phyloP scores from a whole-genome alignment of 225 moss, liverwort and hornwort species.

The Bryoerythrophyllum caledonicum region DNA sequence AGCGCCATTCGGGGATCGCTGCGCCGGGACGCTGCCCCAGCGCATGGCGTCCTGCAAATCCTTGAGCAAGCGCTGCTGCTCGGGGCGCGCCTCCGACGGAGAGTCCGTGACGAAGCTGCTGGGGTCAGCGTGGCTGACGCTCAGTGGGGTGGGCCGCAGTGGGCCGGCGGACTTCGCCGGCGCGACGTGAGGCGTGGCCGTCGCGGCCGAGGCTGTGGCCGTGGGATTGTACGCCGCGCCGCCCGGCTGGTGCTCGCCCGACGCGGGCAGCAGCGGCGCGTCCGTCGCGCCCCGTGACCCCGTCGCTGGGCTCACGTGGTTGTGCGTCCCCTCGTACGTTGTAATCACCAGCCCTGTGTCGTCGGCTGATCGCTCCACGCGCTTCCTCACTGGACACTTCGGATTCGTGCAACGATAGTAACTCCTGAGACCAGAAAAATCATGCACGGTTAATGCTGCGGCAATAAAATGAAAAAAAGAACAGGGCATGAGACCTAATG shows the following conservation, averaged over 20 bases:
- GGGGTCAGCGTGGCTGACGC: slow-evolving; percentile 23
- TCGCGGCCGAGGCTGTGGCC: neutral
- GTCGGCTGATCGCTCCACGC: slow-evolving; percentile 60
- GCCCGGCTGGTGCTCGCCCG: slow-evolving; percentile 49
- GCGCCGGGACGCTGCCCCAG: slow-evolving; percentile 44
- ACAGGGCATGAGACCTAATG: slow-evolving; percentile 12
- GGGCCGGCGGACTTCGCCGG: slow-evolving; percentile 17
- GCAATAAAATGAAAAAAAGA: too few relatives aligned
- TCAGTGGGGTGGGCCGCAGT: slow-evolving; percentile 30
- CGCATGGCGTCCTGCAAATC: slow-evolving; percentile 53
- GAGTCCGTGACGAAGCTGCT: neutral
- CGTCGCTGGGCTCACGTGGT: slow-evolving; percentile 51
- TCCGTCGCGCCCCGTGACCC: slow-evolving; percentile 51
- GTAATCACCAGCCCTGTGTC: slow-evolving; percentile 60
- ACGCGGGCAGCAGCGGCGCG: slow-evolving; percentile 50
- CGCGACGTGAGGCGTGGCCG: too few relatives aligned
- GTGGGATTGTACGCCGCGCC: slow-evolving; percentile 53
- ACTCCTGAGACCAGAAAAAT: slow-evolving; percentile 30
- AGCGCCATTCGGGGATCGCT: too few relatives aligned
- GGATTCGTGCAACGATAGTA: slow-evolving; percentile 65
- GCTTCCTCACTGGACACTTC: slow-evolving; percentile 61
- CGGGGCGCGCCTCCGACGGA: too few relatives aligned
- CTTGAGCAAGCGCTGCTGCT: slow-evolving; percentile 35
- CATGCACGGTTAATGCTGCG: neutral
- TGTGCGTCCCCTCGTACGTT: slow-evolving; percentile 62